phyloP scores from a whole-genome alignment of 306 rosid species.

The Quercus robur region DNA sequence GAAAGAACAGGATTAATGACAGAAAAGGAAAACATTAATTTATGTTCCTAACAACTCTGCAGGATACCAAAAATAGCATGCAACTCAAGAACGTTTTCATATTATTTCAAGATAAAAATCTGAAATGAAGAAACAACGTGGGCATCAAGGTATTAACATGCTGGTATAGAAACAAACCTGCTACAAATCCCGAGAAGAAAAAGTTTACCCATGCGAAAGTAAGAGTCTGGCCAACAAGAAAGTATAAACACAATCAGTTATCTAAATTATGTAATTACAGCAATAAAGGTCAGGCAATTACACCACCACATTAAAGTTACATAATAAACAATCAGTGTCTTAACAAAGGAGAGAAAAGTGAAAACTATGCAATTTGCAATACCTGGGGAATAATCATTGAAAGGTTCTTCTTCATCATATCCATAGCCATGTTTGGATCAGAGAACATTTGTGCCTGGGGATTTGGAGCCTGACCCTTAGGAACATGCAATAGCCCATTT shows the following conservation, averaged over 20 bases:
- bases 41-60: not conserved
- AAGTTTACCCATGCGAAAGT: conserved; percentile 99
- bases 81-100: not conserved
- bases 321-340: not conserved
- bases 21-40: not conserved
- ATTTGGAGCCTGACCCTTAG: conserved; percentile 86
- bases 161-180: conserved; percentile 52
- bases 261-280: not conserved
- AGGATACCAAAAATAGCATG: not conserved
- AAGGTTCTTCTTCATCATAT: conserved; percentile 99
- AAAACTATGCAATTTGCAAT: conserved; percentile 7
- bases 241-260: not conserved
- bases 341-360: not conserved
- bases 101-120: not conserved
- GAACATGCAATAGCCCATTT: conserved; percentile 81
- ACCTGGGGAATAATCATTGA: conserved; percentile 99
- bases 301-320: not conserved
- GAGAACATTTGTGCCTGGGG: conserved; percentile 98
- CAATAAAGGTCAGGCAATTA: not conserved
- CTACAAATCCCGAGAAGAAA: conserved; percentile 98
- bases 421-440: conserved; percentile 99
- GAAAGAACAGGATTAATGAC: not conserved
- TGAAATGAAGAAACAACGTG: not conserved
- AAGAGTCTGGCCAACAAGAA: conserved; percentile 72
- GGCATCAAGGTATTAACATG: conserved; percentile 1